Evolutionary conservation across 306 rosid genomes (phyloP).

Genomic region (Dryas octopetala): DNA sequence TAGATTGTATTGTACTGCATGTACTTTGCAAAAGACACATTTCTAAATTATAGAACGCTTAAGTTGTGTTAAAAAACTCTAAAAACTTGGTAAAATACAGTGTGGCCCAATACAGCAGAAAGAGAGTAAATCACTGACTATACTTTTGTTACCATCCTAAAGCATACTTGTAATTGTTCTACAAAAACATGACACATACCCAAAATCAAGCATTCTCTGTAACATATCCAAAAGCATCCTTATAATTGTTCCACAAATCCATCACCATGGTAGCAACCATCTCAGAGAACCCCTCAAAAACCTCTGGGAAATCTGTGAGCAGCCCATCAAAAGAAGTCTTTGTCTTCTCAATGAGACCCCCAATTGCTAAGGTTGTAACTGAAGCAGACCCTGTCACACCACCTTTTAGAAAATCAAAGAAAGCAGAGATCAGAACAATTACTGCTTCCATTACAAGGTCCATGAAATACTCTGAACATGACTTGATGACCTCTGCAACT

Average conservation of each 20-base stretch:
- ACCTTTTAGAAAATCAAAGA: constrained; percentile 39
- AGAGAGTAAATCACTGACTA: no score
- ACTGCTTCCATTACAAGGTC: constrained; percentile 22
- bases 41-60: no score
- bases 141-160: no score
- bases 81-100: no score
- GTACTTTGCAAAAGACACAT: not conserved
- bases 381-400: constrained; percentile 34
- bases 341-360: constrained; percentile 37
- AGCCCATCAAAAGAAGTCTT: constrained; percentile 37
- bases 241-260: constrained; percentile 45
- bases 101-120: no score
- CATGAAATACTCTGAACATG: constrained; percentile 31
- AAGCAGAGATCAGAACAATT: constrained; percentile 13
- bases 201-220: constrained; percentile 34
- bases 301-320: constrained; percentile 27
- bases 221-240: constrained; percentile 52
- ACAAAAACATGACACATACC: not conserved
- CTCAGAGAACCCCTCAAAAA: constrained; percentile 26
- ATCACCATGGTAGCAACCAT: constrained; percentile 34
- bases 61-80: no score
- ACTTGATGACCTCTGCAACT: constrained; percentile 31
- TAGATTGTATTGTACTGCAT: no score
- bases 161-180: not conserved
- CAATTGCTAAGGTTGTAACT: constrained; percentile 20